Base-by-base conservation (phyloP, 2,329 filamentous ascomycete genomes). In the Fusarium sp. region DNA sequence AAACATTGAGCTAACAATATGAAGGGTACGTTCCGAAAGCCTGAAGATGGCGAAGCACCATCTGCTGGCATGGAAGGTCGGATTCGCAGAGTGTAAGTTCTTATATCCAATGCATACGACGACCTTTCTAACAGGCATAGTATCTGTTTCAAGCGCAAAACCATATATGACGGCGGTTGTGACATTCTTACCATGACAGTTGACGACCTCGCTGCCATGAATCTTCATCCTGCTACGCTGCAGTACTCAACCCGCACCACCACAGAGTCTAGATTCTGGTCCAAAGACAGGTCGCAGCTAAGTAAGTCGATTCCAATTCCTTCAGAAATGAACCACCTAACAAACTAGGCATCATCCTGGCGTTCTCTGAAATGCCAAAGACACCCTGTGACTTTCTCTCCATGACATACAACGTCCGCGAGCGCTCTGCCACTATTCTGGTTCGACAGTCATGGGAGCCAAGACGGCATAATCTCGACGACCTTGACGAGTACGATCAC, bases 301-400 rank as follows among this genome's bases (percentile, higher is more conserved):
- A 80, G 77, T 77, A 24, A 47, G 63, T 43, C 36, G 54, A 53
- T 7, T 12, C 9, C 7, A 14, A 10, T 10, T 5, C 14, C 5
- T 20, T 20, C 12, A 11, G 1, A 10, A 6, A 6, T 6, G 14
- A 9, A 23, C 21, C 8, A 28, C 28, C 62, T 73, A 23, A 74
- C 28, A 6, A 6, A 2, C 0, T 17, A 80, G 79, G 79, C 62
- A 68, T 83, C 36, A 80, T 83, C 50, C 74, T 83, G 50, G 80
- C 80, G 32, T 83, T 83, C 65, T 82, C 81, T 5, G 76, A 77
- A 21, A 78, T 80, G 52, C 79, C 81, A 21, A 79, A 77, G 42
- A 80, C 81, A 0, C 81, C 81, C 0, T 83, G 80, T 45, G 81
- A 83, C 68, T 83, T 83, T 62, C 72, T 83, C 11, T 83, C 81